Evolutionary conservation across 2,329 filamentous ascomycete genomes (phyloP), one percentile per base, ranked within the genome.

Genomic region (Phialophora chinensis): DNA sequence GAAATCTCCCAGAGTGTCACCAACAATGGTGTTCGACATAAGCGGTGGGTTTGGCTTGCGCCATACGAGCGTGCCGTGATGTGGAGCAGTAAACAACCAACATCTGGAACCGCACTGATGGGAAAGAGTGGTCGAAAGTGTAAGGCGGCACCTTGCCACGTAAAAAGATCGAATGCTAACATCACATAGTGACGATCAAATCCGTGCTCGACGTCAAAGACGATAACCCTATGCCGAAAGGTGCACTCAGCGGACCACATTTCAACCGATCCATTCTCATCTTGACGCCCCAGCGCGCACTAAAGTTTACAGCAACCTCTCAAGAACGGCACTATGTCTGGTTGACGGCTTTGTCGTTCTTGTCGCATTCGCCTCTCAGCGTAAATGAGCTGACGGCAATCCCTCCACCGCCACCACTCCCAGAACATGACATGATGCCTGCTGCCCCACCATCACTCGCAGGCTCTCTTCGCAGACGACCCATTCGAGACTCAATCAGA

Each of bases 61-160:
- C 95, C 95, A 2, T 98, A 99, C 75, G 95, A 99, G 79, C 86
- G 93, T 69, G 90, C 94, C 12, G 94, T 99, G 67, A 91, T 99
- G 78, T 99, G 95, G 95, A 97, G 94, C 79, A 96, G 91, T 84
- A 97, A 96, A 83, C 95, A 99, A 79, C 95, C 95, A 17, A 92
- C 89, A 10, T 92, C 89, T 72, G 93, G 93, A 35, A 90, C 88
- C 73, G 94, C 93, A 35, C 80, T 99, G 78, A 85, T 98, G 84
- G 95, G 95, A 72, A 99, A 98, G 83, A 91, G 90, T 75, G 95
- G 95, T 62, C 89, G 95, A 73, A 99, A 98, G 81, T 81, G 94
- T 97, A 85, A 88, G 93, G 88, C 8, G 47, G 38, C 62, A 55
- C 33, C 8, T 42, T 62, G 53, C 25, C 42, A 61, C 69, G 23